Conservation (phyloP, 257 asterid species). For the Salvia splendens region DNA sequence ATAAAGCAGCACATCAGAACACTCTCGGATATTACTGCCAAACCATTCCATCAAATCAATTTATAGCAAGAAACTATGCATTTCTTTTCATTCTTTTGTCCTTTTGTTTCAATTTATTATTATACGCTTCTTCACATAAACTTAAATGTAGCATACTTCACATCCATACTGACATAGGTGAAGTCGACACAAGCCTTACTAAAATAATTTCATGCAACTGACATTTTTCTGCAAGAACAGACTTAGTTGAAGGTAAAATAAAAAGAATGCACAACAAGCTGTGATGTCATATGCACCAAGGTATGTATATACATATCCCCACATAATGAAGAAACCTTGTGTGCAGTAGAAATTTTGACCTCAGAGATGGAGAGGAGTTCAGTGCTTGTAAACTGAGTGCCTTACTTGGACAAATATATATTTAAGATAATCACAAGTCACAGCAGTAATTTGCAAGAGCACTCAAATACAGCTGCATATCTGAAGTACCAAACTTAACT, state of each 20-base stretch:
- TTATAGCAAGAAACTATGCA: background rate
- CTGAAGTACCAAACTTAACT: slow-evolving; percentile 1
- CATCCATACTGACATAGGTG: background rate
- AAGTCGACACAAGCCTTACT: background rate
- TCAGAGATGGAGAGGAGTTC: slow-evolving; percentile 6
- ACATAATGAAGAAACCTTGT: background rate
- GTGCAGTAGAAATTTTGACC: background rate
- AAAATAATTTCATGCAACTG: slow-evolving; percentile 2
- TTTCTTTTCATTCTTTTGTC: slow-evolving; percentile 8
- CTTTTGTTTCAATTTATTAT: background rate
- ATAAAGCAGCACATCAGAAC: slow-evolving; percentile 3
- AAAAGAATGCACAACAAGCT: background rate
- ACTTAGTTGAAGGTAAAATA: background rate
- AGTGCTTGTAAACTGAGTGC: background rate
- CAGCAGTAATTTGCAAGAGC: background rate
- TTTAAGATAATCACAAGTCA: slow-evolving; percentile 1
- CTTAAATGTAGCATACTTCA: background rate
- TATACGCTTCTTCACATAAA: slow-evolving; percentile 11
- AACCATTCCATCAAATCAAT: background rate
- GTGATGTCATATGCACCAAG: background rate
- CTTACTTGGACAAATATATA: background rate
- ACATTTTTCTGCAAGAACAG: background rate
- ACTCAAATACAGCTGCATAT: slow-evolving; percentile 5
- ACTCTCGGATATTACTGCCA: background rate
- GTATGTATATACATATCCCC: background rate